Conservation (phyloP, 2,329 filamentous ascomycete genomes). For the Aspergillus versicolor region DNA sequence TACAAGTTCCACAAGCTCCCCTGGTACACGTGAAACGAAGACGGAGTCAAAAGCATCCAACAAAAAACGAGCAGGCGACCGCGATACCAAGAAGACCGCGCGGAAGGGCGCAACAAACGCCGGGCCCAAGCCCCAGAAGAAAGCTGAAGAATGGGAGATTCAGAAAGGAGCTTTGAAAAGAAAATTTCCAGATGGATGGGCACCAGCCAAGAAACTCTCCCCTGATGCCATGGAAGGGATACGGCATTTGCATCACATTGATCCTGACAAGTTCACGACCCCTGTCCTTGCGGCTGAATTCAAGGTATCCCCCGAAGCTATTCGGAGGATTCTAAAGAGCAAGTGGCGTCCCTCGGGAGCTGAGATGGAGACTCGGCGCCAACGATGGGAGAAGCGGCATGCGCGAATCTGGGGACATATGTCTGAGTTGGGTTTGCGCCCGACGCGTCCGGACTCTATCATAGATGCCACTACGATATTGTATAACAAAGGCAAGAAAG, state of each 20-base stretch:
- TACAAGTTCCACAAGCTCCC: background rate
- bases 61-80: background rate
- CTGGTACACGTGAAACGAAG: background rate
- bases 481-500: conserved; percentile 16
- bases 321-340: conserved; percentile 76
- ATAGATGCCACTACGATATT: conserved; percentile 30
- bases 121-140: conserved; percentile 21
- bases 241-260: conserved; percentile 73
- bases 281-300: conserved; percentile 73
- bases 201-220: conserved; percentile 79
- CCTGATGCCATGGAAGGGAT: conserved; percentile 92
- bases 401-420: conserved; percentile 48
- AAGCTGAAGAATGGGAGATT: conserved; percentile 63
- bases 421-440: conserved; percentile 54
- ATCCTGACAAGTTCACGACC: conserved; percentile 76
- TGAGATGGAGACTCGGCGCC: conserved; percentile 39
- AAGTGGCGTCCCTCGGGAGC: conserved; percentile 46
- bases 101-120: background rate
- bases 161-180: conserved; percentile 72
- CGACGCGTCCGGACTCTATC: conserved; percentile 37
- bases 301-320: conserved; percentile 80
- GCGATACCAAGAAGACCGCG: background rate
- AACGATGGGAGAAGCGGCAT: conserved; percentile 47
- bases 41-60: background rate
- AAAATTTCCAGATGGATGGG: conserved; percentile 80